These are phyloP conservation scores for Lophiotrema nucula DNA, from an alignment of 495 filamentous ascomycete species.

Conservation along the genomic window DNA sequence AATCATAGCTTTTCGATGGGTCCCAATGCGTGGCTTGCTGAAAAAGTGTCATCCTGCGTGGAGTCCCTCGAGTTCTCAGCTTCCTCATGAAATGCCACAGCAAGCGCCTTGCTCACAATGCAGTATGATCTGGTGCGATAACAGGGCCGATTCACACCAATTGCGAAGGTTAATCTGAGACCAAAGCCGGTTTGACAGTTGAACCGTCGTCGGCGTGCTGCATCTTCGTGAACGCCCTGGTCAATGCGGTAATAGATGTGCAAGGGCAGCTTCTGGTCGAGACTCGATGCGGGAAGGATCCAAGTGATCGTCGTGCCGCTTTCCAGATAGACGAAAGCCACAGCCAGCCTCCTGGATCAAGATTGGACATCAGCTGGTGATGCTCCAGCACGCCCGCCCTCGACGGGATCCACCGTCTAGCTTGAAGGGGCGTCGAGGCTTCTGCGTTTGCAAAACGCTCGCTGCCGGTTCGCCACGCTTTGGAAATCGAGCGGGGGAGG, in stretches of 20 bases:
- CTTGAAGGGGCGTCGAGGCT: background rate
- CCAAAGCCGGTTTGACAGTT: background rate
- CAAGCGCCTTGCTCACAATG: background rate
- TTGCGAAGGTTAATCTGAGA: background rate
- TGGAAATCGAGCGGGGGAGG: background rate
- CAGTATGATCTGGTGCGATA: background rate
- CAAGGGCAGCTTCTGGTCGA: background rate
- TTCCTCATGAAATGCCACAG: background rate
- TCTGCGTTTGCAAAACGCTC: constrained; percentile 6
- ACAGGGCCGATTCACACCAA: background rate
- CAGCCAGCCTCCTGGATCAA: background rate
- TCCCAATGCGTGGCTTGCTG: constrained; percentile 5
- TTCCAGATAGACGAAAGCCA: constrained; percentile 23
- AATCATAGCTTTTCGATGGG: background rate
- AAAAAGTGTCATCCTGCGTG: constrained; percentile 9
- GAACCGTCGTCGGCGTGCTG: background rate
- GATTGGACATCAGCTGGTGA: background rate
- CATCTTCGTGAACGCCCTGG: background rate
- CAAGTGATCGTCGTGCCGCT: constrained; percentile 11
- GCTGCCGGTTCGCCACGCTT: background rate
- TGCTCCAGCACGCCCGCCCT: background rate
- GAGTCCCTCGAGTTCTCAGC: background rate
- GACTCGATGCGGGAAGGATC: constrained; percentile 2
- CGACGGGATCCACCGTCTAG: background rate
- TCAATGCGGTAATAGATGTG: background rate